Evolutionary conservation across 371 early-diverging fungal species (phyloP).

Genomic region (Mucor mucedo): DNA sequence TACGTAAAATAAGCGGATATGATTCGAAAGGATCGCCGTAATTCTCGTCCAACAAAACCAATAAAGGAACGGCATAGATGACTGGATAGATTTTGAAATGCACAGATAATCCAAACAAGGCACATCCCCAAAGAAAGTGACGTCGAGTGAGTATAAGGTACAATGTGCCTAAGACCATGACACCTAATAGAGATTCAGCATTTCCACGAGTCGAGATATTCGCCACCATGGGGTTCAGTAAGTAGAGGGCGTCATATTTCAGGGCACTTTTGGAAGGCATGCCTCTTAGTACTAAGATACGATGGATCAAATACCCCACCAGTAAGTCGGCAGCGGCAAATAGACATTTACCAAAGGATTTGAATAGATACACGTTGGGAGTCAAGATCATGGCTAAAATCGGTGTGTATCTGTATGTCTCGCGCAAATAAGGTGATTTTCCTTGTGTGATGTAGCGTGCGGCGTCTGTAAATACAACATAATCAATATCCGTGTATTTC

Average conservation of each 20-base stretch:
- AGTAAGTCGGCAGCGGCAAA: slow-evolving; percentile 83
- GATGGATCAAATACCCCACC: slow-evolving; percentile 73
- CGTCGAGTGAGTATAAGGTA: slow-evolving; percentile 67
- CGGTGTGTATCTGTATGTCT: slow-evolving; percentile 97
- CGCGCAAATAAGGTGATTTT: slow-evolving; percentile 85
- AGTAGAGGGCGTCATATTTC: slow-evolving; percentile 72
- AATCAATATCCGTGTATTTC: slow-evolving; percentile 97
- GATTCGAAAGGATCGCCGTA: slow-evolving; percentile 40
- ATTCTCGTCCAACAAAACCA: slow-evolving; percentile 64
- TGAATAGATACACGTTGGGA: slow-evolving; percentile 77
- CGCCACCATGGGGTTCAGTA: slow-evolving; percentile 94
- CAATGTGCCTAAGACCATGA: slow-evolving; percentile 77
- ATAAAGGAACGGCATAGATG: slow-evolving; percentile 85
- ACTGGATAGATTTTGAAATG: slow-evolving; percentile 98
- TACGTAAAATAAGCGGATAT: slow-evolving; percentile 32
- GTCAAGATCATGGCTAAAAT: slow-evolving; percentile 84
- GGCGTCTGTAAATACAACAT: slow-evolving; percentile 95
- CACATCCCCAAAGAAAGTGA: slow-evolving; percentile 59
- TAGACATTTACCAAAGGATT: slow-evolving; percentile 87
- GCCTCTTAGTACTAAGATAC: slow-evolving; percentile 60
- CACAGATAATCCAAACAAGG: slow-evolving; percentile 89
- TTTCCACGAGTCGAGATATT: slow-evolving; percentile 96
- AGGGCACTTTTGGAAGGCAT: slow-evolving; percentile 56
- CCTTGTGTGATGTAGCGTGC: slow-evolving; percentile 78
- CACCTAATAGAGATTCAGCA: slow-evolving; percentile 85